These are phyloP conservation scores for Saturnispora serradocipensis DNA, from an alignment of 805 yeast species.

Conservation along the genomic window DNA sequence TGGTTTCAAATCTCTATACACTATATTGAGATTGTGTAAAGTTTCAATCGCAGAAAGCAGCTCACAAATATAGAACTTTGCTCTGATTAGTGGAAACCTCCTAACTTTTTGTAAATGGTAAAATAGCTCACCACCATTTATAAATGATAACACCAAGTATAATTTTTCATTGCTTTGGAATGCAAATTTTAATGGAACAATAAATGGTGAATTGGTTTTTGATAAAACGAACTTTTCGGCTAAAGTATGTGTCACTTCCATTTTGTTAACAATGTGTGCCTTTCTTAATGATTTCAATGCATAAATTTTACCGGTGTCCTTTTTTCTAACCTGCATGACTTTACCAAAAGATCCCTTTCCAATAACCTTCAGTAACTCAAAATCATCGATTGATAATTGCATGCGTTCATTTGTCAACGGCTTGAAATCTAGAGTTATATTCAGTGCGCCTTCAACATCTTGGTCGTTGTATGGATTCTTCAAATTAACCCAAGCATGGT, in stretches of 20 bases:
- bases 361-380: constrained; percentile 86
- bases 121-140: constrained; percentile 95
- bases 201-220: constrained; percentile 86
- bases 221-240: constrained; percentile 96
- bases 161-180: constrained; percentile 96
- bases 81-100: constrained; percentile 75
- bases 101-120: constrained; percentile 91
- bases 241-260: constrained; percentile 91
- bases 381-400: constrained; percentile 78
- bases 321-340: constrained; percentile 96
- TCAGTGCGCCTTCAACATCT: constrained; percentile 30
- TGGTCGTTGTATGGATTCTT: constrained; percentile 27
- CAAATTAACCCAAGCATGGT: constrained; percentile 47
- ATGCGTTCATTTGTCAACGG: constrained; percentile 30
- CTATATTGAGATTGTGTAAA: constrained; percentile 82
- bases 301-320: constrained; percentile 89
- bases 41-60: constrained; percentile 87
- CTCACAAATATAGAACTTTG: constrained; percentile 92
- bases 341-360: constrained; percentile 98
- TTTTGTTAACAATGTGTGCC: constrained; percentile 85
- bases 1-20: constrained; percentile 92
- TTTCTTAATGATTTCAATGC: constrained; percentile 92
- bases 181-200: constrained; percentile 91
- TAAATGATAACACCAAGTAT: constrained; percentile 82
- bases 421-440: constrained; percentile 29